Conservation (phyloP, 768 basidiomycete genomes). For the Polyporus arcularius region DNA sequence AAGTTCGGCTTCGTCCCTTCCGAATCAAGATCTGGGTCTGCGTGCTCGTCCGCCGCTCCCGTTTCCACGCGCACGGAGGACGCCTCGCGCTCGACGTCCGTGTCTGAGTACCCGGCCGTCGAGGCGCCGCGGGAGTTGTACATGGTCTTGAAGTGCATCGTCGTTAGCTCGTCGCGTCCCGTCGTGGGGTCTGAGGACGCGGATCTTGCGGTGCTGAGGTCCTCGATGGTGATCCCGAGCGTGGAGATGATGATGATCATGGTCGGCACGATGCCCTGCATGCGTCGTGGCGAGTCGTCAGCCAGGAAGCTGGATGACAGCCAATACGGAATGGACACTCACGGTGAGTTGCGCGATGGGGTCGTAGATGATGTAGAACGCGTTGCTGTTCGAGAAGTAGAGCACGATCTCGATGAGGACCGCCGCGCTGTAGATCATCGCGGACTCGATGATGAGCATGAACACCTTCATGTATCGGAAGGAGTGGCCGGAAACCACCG, state of each 20-base stretch:
- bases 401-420: slow-evolving; percentile 36
- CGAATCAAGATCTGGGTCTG: no score
- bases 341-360: slow-evolving; percentile 38
- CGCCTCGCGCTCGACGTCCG: background rate
- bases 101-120: background rate
- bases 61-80: background rate
- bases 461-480: slow-evolving; percentile 32
- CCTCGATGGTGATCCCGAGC: background rate
- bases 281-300: background rate
- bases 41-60: no score
- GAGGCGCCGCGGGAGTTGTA: background rate
- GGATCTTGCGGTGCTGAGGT: background rate
- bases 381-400: slow-evolving; percentile 35
- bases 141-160: background rate
- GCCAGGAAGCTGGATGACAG: no score
- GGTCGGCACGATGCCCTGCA: background rate
- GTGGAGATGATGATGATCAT: background rate
- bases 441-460: slow-evolving; percentile 35
- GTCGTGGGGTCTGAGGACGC: background rate
- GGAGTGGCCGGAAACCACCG: background rate
- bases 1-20: no score
- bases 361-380: slow-evolving; percentile 41
- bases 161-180: background rate
- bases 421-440: slow-evolving; percentile 34
- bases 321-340: background rate